Conservation (phyloP, 192 early-diverging fungal genomes). For the Kappamyces sp. region DNA sequence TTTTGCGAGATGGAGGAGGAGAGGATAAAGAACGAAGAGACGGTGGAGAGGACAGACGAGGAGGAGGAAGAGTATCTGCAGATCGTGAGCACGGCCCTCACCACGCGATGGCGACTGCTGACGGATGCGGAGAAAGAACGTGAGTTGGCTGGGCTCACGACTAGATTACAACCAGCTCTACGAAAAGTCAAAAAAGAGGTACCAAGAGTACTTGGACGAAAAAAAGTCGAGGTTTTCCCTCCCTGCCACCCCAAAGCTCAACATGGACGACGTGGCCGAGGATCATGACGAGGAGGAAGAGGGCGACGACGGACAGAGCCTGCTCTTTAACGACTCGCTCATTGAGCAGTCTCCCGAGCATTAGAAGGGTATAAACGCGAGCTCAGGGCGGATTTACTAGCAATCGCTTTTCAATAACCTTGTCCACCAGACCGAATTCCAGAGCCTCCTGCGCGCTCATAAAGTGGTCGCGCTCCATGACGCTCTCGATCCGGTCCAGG, state of each 20-base stretch:
- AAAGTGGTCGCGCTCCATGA: slow-evolving; percentile 93
- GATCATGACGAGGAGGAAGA: too few relatives aligned
- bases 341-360: too few relatives aligned
- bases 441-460: slow-evolving; percentile 86
- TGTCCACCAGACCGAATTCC: slow-evolving; percentile 89
- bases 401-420: slow-evolving; percentile 1
- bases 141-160: background rate
- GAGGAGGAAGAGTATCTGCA: background rate
- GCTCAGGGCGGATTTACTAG: too few relatives aligned
- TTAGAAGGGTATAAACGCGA: too few relatives aligned
- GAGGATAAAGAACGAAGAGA: slow-evolving; percentile 19
- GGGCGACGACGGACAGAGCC: too few relatives aligned
- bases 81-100: background rate
- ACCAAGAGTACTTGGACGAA: background rate
- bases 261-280: too few relatives aligned
- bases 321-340: too few relatives aligned
- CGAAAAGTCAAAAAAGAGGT: background rate
- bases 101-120: background rate
- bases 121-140: background rate
- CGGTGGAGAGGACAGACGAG: background rate
- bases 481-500: slow-evolving; percentile 74
- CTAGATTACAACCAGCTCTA: background rate
- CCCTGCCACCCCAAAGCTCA: too few relatives aligned
- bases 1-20: slow-evolving; percentile 31
- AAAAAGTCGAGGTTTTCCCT: too few relatives aligned